Evolutionary conservation across 129 eudicot genomes (phyloP), one percentile per base, ranked within the genome.

Genomic region (Flaveria trinervia): DNA sequence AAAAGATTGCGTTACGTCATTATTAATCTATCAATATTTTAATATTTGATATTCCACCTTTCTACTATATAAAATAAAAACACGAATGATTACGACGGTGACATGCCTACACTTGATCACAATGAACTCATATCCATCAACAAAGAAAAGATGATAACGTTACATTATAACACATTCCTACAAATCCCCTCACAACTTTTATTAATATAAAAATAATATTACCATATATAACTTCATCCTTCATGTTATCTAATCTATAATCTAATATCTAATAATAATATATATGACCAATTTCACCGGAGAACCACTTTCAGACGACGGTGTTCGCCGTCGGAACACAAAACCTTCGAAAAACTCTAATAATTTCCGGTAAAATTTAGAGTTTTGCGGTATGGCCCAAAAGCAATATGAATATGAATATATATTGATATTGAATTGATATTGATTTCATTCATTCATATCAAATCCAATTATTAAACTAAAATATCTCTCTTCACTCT

Each of bases 371-470:
- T 67, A 15, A 77, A 77, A 77, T 70, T 61, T 28, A 41, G 6
- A 69, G 59, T 28, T 54, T 76, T 77, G 68, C 50, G 79, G 85
- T 77, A 82, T 82, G 85, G 82, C 84, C 70, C 16, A 71, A 77
- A 71, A 71, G 56, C 78, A 70, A 80, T 73, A 80, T 65, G 14
- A 3, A 30, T 30, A 30, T 30, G 0, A 36, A 28, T 28, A 28
- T 28, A 28, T 28, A 20, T 20, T 20, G 22, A 20, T 20, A 20
- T 20, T 20, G 22, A 20, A 20, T 20, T 20, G 22, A 20, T 20
- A 20, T 36, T 36, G 1, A 23, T 23, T 23, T 23, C 26, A 23
- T 23, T 36, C 8, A 36, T 36, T 36, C 7, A 36, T 36, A 36
- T 62, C 48, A 73, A 80, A 80, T 71, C 73, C 71, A 82, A 77